Conservation (phyloP, 2,329 filamentous ascomycete genomes). For the Exophiala dermatitidis region DNA sequence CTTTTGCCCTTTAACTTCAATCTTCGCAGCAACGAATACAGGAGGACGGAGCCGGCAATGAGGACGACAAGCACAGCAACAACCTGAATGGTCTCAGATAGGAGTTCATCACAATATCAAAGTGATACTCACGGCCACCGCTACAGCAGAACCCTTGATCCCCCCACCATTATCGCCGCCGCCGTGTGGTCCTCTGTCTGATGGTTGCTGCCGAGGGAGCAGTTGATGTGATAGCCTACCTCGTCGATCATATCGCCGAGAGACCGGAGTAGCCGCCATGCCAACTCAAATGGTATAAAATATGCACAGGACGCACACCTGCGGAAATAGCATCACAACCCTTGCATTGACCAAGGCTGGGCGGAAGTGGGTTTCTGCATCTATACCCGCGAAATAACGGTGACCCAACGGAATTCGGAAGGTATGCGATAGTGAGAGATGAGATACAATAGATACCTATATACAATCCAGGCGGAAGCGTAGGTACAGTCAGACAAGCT, state of each 20-base stretch:
- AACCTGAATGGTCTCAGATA: conserved; percentile 9
- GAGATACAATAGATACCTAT: no score
- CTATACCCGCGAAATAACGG: no score
- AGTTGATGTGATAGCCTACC: not conserved
- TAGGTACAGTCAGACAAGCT: not conserved
- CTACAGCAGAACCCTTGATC: conserved; percentile 10
- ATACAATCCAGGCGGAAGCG: no score
- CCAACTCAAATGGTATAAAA: not conserved
- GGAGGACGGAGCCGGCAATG: conserved; percentile 10
- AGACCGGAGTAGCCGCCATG: conserved; percentile 10
- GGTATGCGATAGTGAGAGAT: no score
- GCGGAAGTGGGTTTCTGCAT: not conserved
- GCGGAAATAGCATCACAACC: not conserved
- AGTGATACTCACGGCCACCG: conserved; percentile 15
- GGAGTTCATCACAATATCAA: not conserved
- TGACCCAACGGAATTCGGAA: no score
- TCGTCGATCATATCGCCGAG: not conserved
- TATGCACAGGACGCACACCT: not conserved
- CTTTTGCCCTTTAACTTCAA: conserved; percentile 18
- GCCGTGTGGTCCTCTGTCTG: not conserved
- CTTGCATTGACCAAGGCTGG: conserved; percentile 6
- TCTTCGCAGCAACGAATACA: conserved; percentile 20
- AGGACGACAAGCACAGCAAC: conserved; percentile 14
- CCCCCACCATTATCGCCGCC: conserved; percentile 3
- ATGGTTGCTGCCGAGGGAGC: conserved; percentile 2